phyloP scores from a whole-genome alignment of 352 stramenopile species.

The Pythium grandisporangium region DNA sequence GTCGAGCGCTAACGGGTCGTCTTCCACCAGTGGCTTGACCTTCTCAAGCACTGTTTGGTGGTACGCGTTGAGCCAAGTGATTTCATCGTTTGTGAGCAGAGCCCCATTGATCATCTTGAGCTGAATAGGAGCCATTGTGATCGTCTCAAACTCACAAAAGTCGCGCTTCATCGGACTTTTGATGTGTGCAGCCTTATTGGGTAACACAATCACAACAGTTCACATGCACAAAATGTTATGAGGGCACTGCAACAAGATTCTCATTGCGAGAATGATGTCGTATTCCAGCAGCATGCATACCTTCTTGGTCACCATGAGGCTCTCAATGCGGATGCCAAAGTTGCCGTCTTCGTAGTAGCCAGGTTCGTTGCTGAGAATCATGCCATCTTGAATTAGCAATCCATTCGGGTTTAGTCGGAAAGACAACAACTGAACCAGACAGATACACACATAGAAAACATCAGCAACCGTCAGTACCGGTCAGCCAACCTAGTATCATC shows the following conservation, averaged over 20 bases:
- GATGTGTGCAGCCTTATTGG: constrained; percentile 48
- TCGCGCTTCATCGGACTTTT: constrained; percentile 64
- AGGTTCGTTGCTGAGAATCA: constrained; percentile 98
- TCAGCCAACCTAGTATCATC: neutral
- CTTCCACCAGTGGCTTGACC: constrained; percentile 82
- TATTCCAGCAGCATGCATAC: no score
- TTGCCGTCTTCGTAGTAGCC: constrained; percentile 97
- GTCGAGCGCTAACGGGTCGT: constrained; percentile 45
- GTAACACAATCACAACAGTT: neutral
- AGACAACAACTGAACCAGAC: constrained; percentile 48
- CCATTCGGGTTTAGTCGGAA: constrained; percentile 79
- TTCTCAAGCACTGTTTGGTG: constrained; percentile 90
- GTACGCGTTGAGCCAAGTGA: constrained; percentile 94
- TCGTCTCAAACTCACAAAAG: constrained; percentile 95
- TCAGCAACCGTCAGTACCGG: constrained; percentile 12
- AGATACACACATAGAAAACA: neutral
- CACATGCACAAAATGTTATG: neutral
- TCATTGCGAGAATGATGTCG: neutral
- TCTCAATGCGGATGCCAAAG: constrained; percentile 99
- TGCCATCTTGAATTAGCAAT: constrained; percentile 86
- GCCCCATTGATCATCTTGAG: constrained; percentile 93
- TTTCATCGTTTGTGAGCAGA: constrained; percentile 87
- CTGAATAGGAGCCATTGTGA: constrained; percentile 98
- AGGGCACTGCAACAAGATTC: neutral
- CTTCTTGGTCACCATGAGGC: constrained; percentile 93